Percentiles rank a stretch among this genome's conserved stretches.
These are phyloP conservation scores for Emericellopsis terricola DNA, from an alignment of 495 filamentous ascomycete genomes.

Conservation along the genomic window DNA sequence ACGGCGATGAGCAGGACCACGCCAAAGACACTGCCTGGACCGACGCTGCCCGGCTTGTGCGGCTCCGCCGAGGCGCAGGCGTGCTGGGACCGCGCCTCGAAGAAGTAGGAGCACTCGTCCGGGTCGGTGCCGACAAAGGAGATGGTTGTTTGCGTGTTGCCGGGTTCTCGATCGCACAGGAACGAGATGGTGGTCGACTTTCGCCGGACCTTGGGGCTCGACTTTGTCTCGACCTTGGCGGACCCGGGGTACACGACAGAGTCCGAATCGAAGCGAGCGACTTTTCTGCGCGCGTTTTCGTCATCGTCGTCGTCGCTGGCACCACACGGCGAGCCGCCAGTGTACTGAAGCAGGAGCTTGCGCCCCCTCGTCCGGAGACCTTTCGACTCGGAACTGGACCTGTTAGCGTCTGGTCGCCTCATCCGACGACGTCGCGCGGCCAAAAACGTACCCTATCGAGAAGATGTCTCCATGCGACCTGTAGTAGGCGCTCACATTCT, in stretches of 20 bases:
- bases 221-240: too few relatives aligned
- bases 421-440: not conserved
- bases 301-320: slow-evolving; percentile 22
- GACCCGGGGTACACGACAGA: too few relatives aligned
- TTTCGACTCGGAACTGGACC: slow-evolving; percentile 42
- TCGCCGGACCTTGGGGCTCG: slow-evolving; percentile 28
- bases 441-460: slow-evolving; percentile 55
- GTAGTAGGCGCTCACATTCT: slow-evolving; percentile 88
- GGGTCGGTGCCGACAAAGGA: slow-evolving; percentile 71
- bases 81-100: slow-evolving; percentile 75
- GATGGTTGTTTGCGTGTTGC: slow-evolving; percentile 32
- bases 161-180: slow-evolving; percentile 69
- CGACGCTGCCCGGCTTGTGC: slow-evolving; percentile 47
- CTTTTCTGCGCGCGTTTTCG: slow-evolving; percentile 4
- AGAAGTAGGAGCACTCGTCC: slow-evolving; percentile 90
- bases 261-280: not conserved
- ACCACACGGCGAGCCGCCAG: slow-evolving; percentile 68
- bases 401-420: slow-evolving; percentile 1
- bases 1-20: slow-evolving; percentile 77
- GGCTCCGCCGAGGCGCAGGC: slow-evolving; percentile 53
- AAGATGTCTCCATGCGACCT: slow-evolving; percentile 52
- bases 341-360: slow-evolving; percentile 86
- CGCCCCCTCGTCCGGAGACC: slow-evolving; percentile 64
- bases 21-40: slow-evolving; percentile 78
- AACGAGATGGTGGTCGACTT: slow-evolving; percentile 88